These are phyloP conservation scores for Aspergillus kassunensis DNA, from an alignment of 495 filamentous ascomycete genomes.

Conservation along the genomic window DNA sequence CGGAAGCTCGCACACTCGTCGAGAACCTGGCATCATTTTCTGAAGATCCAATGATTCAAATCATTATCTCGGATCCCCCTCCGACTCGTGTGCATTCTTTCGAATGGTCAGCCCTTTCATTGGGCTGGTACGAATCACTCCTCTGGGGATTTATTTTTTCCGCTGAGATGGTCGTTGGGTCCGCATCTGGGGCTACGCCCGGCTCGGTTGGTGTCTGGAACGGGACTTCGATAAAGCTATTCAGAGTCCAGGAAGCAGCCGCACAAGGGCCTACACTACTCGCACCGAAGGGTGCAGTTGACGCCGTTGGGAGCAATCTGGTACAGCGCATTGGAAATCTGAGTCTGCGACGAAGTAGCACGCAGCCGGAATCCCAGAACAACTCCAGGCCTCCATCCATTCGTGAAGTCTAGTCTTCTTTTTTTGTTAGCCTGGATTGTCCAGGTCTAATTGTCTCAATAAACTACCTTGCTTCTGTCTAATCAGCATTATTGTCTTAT, in stretches of 20 bases:
- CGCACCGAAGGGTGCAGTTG: conserved; percentile 85
- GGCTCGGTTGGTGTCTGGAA: conserved; percentile 97
- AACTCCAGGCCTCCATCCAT: conserved; percentile 30
- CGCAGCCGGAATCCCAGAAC: conserved; percentile 28
- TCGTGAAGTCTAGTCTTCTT: conserved; percentile 31
- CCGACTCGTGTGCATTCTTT: conserved; percentile 81
- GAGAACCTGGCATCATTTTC: conserved; percentile 55
- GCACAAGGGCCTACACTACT: conserved; percentile 75
- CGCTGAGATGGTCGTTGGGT: conserved; percentile 77
- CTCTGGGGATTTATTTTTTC: conserved; percentile 96
- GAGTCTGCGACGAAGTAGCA: conserved; percentile 47
- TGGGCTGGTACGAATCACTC: conserved; percentile 95
- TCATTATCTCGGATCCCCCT: conserved; percentile 64
- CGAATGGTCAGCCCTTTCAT: conserved; percentile 86
- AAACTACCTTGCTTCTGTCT: conserved; percentile 5
- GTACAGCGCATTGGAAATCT: conserved; percentile 83
- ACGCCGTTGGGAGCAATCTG: conserved; percentile 90
- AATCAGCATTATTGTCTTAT: conserved; percentile 1
- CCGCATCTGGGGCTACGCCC: conserved; percentile 43
- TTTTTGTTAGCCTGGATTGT: background rate
- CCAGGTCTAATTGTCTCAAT: conserved; percentile 1
- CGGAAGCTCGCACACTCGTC: conserved; percentile 34
- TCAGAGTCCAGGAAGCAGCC: conserved; percentile 82
- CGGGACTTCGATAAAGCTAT: conserved; percentile 79
- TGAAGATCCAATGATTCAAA: conserved; percentile 58